phyloP scores from a whole-genome alignment of 805 yeast genomes.

The Sugiyamaella americana region DNA sequence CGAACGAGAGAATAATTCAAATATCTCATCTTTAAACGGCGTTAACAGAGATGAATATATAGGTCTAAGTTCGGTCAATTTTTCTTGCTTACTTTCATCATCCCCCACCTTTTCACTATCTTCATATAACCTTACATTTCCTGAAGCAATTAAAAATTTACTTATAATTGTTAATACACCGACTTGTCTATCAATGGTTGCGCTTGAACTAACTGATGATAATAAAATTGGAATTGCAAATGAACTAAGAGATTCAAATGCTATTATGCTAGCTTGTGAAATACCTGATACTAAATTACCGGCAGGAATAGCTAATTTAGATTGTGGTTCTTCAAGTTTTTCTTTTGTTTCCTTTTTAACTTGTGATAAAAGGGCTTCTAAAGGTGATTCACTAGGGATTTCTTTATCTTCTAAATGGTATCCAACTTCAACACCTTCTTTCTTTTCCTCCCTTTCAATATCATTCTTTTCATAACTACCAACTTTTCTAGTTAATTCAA shows the following conservation, averaged over 20 bases:
- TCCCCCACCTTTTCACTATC: neutral
- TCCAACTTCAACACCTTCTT: neutral
- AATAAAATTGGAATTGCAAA: conserved; percentile 42
- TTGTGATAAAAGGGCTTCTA: conserved; percentile 32
- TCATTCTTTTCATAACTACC: conserved; percentile 15
- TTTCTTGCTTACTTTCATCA: no score
- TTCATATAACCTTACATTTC: conserved; percentile 14
- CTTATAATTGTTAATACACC: conserved; percentile 54
- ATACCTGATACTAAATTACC: conserved; percentile 52
- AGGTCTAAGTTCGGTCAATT: neutral
- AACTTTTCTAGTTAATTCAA: conserved; percentile 38
- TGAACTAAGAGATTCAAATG: conserved; percentile 37
- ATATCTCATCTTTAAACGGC: conserved; percentile 56
- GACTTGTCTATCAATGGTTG: conserved; percentile 49
- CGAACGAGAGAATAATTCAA: conserved; percentile 62
- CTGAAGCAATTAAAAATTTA: conserved; percentile 47
- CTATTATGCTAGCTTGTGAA: conserved; percentile 40
- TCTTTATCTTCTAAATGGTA: conserved; percentile 25
- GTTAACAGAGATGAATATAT: conserved; percentile 31
- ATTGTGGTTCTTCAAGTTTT: conserved; percentile 44
- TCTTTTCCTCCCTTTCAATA: neutral
- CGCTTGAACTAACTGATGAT: conserved; percentile 26
- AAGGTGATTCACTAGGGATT: neutral
- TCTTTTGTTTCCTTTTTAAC: conserved; percentile 40
- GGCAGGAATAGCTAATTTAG: conserved; percentile 56